phyloP scores from a whole-genome alignment of 2,329 filamentous ascomycete genomes.

The Venturia nashicola region DNA sequence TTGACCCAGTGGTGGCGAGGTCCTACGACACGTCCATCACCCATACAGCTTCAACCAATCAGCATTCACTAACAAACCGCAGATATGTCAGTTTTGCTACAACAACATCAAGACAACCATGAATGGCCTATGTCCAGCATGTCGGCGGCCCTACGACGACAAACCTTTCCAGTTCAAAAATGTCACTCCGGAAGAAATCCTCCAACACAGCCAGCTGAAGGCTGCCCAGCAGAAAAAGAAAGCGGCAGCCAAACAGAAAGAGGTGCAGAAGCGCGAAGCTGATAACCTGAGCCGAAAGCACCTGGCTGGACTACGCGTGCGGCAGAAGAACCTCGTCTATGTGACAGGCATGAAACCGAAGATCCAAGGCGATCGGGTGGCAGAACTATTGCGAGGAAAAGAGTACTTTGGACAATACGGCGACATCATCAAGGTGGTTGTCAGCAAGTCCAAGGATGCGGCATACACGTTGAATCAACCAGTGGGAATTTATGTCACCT shows the following conservation, averaged over 20 bases:
- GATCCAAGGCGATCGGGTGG: slow-evolving; percentile 80
- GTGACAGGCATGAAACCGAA: slow-evolving; percentile 89
- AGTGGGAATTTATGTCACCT: slow-evolving; percentile 97
- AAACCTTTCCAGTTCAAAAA: slow-evolving; percentile 96
- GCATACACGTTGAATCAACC: slow-evolving; percentile 57
- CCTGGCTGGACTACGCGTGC: slow-evolving; percentile 84
- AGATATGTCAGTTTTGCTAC: slow-evolving; percentile 99
- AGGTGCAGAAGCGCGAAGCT: slow-evolving; percentile 89
- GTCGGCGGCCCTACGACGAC: slow-evolving; percentile 88
- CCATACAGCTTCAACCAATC: background rate
- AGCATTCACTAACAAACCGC: background rate
- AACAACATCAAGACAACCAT: slow-evolving; percentile 98
- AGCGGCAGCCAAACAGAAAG: slow-evolving; percentile 79
- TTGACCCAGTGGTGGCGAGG: background rate
- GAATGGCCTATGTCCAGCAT: slow-evolving; percentile 96
- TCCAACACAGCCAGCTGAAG: slow-evolving; percentile 64
- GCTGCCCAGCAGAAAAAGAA: slow-evolving; percentile 84
- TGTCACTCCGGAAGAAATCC: slow-evolving; percentile 88
- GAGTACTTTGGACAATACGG: slow-evolving; percentile 98
- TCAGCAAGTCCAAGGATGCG: slow-evolving; percentile 83
- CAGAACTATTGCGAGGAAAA: slow-evolving; percentile 77
- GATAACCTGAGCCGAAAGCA: slow-evolving; percentile 95
- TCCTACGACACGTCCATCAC: background rate
- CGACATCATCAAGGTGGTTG: slow-evolving; percentile 96
- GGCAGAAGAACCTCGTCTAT: slow-evolving; percentile 98